Percentiles rank a stretch among this genome's conserved stretches.
phyloP scores from a whole-genome alignment of 2,329 filamentous ascomycete species.

The Trichoderma sp. region DNA sequence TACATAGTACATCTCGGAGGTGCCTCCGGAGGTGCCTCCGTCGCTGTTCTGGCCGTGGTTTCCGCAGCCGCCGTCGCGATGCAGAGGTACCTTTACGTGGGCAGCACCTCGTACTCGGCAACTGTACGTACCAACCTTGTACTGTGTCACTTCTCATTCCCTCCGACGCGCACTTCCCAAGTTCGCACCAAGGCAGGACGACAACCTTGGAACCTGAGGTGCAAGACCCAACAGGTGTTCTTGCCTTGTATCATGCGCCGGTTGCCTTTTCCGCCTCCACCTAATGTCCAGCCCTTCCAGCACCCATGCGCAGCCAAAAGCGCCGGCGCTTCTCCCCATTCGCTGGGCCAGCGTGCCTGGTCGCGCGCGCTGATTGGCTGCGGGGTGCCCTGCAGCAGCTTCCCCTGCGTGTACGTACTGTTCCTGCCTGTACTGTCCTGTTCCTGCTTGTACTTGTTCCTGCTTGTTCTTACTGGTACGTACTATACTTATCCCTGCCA shows the following conservation, averaged over 20 bases:
- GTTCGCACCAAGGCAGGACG: no score
- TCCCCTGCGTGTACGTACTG: not conserved
- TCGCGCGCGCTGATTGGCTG: slow-evolving; percentile 6
- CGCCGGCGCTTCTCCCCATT: slow-evolving; percentile 14
- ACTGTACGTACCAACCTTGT: not conserved
- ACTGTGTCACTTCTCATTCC: not conserved
- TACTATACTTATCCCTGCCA: no score
- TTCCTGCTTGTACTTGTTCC: no score
- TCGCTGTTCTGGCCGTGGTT: no score
- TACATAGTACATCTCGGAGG: not conserved
- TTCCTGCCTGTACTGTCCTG: no score
- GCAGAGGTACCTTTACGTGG: not conserved
- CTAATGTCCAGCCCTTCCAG: slow-evolving; percentile 1
- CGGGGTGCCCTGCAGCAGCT: not conserved
- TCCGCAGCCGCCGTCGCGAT: no score
- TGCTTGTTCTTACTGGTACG: no score
- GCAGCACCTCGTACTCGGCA: slow-evolving; percentile 8
- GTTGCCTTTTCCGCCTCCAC: slow-evolving; percentile 9
- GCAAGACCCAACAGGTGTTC: not conserved
- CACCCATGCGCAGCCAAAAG: not conserved
- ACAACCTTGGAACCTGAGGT: not conserved
- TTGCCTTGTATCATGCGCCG: slow-evolving; percentile 6
- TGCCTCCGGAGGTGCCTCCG: no score
- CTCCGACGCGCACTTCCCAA: no score
- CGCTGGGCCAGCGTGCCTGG: slow-evolving; percentile 9